Evolutionary conservation across 2,329 filamentous ascomycete genomes (phyloP), one percentile per base, ranked within the genome.

Genomic region (Amauroascus niger): DNA sequence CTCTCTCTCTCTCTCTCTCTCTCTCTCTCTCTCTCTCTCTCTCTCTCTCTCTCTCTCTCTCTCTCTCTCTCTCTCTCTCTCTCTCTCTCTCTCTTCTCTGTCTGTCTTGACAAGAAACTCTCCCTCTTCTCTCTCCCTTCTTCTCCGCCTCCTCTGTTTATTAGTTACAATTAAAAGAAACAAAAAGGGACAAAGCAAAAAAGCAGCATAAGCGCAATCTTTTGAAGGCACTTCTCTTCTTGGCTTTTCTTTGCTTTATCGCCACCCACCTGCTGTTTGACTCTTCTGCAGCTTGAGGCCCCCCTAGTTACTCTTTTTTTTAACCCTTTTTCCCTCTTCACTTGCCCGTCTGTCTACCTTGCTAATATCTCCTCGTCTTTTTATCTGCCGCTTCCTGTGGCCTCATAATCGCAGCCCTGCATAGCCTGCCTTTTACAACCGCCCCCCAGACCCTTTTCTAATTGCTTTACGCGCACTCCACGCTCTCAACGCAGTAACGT

Each of bases 351-450:
- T n/a, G 26, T 11, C 22, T 46, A 39, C 33, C 37, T 52, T 33
- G 39, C 26, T 52, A 52, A 45, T 52, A 52, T 28, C 30, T 22
- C 39, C 20, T 30, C 40, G 46, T 46, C 18, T 22, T 46, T 18
- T 30, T 46, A 46, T 46, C 18, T 52, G 50, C 39, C 32, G 20
- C 41, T 46, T 20, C 26, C 50, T 41, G 50, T 52, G 50, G 30
- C 28, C 18, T 1, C 30, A 46, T 52, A 40, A 39, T 39, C 50
- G 46, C 50, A 52, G 32, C 41, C 50, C 50, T 52, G 41, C 41
- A 52, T 46, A 24, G 39, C n/a, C 41, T 52, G 35, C 30, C 50
- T 46, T 52, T n/a, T n/a, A n/a, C n/a, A n/a, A n/a, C n/a, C n/a
- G n/a, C n/a, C n/a, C n/a, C n/a, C n/a, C n/a, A n/a, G n/a, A n/a